Evolutionary conservation across 331 rosid genomes (phyloP).

Genomic region (Telfairia occidentalis): DNA sequence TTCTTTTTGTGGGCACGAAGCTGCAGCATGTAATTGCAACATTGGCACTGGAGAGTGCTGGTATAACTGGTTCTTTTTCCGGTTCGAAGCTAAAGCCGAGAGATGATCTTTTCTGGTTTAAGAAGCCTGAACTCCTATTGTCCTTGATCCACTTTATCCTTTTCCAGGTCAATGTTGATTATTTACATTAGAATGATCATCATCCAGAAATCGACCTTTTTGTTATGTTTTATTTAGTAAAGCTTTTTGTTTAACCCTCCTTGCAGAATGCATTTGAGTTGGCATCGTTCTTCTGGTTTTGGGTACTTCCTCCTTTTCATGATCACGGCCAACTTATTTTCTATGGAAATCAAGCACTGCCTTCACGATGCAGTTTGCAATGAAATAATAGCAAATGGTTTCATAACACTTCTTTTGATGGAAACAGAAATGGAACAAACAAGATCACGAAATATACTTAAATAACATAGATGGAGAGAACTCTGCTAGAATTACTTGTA

Average conservation of each 20-base stretch:
- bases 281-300: conserved; percentile 98
- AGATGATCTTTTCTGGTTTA: conserved; percentile 96
- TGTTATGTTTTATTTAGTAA: background rate
- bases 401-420: background rate
- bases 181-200: background rate
- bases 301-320: conserved; percentile 46
- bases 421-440: background rate
- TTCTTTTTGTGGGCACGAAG: conserved; percentile 84
- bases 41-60: conserved; percentile 82
- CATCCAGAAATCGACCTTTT: background rate
- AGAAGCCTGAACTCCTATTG: conserved; percentile 75
- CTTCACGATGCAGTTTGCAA: background rate
- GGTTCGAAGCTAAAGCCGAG: conserved; percentile 78
- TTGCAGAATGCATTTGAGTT: conserved; percentile 89
- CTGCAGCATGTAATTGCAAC: conserved; percentile 89
- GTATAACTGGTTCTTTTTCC: conserved; percentile 37
- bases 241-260: conserved; percentile 10
- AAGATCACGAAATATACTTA: background rate
- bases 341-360: background rate
- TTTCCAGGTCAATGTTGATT: conserved; percentile 52
- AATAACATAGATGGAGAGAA: background rate
- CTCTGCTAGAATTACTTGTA: background rate
- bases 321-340: background rate
- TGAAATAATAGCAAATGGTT: background rate
- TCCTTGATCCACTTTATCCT: conserved; percentile 86